Percentiles rank a stretch among this genome's conserved stretches.
Conservation (phyloP, 495 filamentous ascomycete species). For the Cladorrhinum samala region DNA sequence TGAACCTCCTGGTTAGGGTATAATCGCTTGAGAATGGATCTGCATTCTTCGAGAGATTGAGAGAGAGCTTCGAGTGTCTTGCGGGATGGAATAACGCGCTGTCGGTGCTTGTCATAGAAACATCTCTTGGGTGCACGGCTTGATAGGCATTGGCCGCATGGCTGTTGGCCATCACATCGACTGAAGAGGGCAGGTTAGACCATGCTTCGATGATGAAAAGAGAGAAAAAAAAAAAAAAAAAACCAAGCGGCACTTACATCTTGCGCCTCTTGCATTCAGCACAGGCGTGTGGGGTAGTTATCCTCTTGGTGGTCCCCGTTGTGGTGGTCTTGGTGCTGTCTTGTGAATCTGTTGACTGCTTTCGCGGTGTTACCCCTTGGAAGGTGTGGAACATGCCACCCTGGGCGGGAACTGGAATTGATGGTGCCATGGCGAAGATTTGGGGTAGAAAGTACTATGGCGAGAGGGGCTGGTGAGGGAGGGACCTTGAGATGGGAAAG, state of each 20-base stretch:
- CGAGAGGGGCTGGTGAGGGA: not conserved
- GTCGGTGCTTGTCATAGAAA: conserved; percentile 55
- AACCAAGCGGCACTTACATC: conserved; percentile 40
- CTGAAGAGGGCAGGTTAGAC: conserved; percentile 27
- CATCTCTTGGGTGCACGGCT: conserved; percentile 52
- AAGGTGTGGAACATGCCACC: conserved; percentile 51
- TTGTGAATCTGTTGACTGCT: conserved; percentile 40
- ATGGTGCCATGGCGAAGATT: conserved; percentile 38
- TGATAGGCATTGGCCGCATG: conserved; percentile 52
- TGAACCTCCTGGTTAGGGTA: conserved; percentile 50
- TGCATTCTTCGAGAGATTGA: conserved; percentile 53
- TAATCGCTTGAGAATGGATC: conserved; percentile 48
- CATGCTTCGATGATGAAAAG: too few species aligned
- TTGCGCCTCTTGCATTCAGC: conserved; percentile 55
- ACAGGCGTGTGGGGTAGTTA: conserved; percentile 54
- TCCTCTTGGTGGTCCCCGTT: conserved; percentile 38
- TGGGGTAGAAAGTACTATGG: not conserved
- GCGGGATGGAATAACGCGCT: conserved; percentile 52
- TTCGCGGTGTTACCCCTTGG: conserved; percentile 44
- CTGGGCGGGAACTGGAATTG: conserved; percentile 43
- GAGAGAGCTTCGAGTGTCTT: conserved; percentile 54
- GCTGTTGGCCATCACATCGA: conserved; percentile 53
- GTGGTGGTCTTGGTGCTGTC: conserved; percentile 39
- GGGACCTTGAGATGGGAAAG: not conserved
- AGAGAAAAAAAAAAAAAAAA: too few species aligned